Base-by-base conservation (phyloP, 257 asterid species). In the Agastache rugosa region DNA sequence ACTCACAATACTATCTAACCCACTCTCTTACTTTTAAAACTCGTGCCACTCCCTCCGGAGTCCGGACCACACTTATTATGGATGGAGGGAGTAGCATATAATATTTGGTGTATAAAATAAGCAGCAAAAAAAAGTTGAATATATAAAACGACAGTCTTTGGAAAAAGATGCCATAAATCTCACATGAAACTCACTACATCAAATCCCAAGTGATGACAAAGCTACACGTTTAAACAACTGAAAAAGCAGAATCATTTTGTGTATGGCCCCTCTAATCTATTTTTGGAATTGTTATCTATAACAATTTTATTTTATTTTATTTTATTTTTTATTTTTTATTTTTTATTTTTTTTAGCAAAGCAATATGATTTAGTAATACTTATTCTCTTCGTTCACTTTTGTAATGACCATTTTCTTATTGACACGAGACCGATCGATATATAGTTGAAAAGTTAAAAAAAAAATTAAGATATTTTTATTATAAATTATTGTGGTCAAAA, bases 121-220 rank as follows among this genome's bases (percentile, higher is more conserved):
- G 39, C 14, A 65, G 65, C 5, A 31, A 31, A 31, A 3, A 29
- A 63, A 14, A 73, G 75, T 39, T 14, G 61, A 47, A 27, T 35
- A 8, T 19, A 53, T 54, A 39, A 65, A 51, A 44, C 61, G 50
- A 27, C 1, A 22, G 62, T 27, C 2, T 27, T 60, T 42, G 19
- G 45, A 56, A 63, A 42, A 75, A 67, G 31, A 58, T 45, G 74
- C 68, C 60, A 65, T 41, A 75, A 54, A 67, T 67, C 75, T 58
- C 74, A 76, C 80, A 68, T 76, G 75, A 68, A 68, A 68, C 80
- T 59, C 80, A 76, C 80, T 68, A 67, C 39, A 67, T 44, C 31
- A 19, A 48, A 68, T 47, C 7, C 34, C 23, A 68, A 6, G 11
- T 76, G 64, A 61, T 68, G 80, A 76, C 80, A 44, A 47, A 68